A percentile compares a stretch with the other conserved stretches of the same genome.
phyloP scores from a whole-genome alignment of 2,329 filamentous ascomycete genomes.

The Calonectria henricotiae region DNA sequence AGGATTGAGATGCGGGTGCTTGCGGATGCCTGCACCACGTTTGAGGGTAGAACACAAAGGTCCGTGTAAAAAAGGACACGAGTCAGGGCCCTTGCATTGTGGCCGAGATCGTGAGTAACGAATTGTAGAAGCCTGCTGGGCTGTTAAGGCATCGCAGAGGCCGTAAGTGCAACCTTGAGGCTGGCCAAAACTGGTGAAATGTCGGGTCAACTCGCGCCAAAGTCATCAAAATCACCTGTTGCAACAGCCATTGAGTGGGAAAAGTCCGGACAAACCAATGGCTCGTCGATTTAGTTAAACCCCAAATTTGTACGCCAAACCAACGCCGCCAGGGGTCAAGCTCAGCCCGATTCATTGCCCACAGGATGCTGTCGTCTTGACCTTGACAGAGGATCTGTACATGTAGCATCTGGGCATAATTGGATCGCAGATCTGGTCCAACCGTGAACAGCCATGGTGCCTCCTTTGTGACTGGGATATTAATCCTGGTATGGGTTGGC shows the following conservation, averaged over 20 bases:
- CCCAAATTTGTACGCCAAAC: background rate
- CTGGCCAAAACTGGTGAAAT: background rate
- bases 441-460: background rate
- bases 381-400: background rate
- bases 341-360: slow-evolving; percentile 11
- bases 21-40: slow-evolving; percentile 9
- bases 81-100: too few species aligned
- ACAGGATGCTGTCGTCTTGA: background rate
- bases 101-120: background rate
- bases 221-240: background rate
- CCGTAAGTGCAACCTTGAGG: background rate
- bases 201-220: background rate
- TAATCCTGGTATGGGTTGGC: background rate
- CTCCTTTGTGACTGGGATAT: background rate
- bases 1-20: background rate
- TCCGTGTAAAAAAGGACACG: background rate
- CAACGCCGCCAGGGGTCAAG: background rate
- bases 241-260: background rate
- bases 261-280: too few species aligned
- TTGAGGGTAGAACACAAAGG: background rate
- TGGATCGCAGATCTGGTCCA: background rate
- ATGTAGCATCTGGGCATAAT: too few species aligned
- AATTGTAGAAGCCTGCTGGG: background rate
- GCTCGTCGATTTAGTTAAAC: background rate
- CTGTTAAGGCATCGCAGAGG: background rate